Conservation (phyloP, 495 filamentous ascomycete species). For the Xylaria grammica region DNA sequence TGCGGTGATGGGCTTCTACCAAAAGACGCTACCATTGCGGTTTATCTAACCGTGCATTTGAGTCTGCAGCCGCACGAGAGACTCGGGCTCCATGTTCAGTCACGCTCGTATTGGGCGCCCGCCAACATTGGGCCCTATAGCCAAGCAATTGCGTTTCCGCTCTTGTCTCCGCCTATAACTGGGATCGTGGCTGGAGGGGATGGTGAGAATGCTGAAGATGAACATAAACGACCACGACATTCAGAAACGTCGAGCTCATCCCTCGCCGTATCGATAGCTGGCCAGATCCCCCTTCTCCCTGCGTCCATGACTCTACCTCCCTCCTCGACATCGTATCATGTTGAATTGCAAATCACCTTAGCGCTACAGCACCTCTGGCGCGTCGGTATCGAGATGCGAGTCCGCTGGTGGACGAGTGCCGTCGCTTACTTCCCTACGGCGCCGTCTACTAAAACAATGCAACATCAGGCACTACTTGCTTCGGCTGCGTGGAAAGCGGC, state of each 20-base stretch:
- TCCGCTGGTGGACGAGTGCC: slow-evolving; percentile 73
- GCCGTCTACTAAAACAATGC: slow-evolving; percentile 28
- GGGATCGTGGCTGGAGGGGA: slow-evolving; percentile 1
- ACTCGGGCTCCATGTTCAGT: slow-evolving; percentile 86
- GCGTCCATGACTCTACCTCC: slow-evolving; percentile 70
- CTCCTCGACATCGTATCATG: slow-evolving; percentile 24
- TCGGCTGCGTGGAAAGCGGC: slow-evolving; percentile 43
- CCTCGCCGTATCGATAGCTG: slow-evolving; percentile 63
- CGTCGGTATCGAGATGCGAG: slow-evolving; percentile 73
- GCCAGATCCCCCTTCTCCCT: slow-evolving; percentile 90
- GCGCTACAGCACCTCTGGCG: slow-evolving; percentile 90
- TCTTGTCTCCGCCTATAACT: slow-evolving; percentile 29
- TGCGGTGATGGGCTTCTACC: slow-evolving; percentile 65
- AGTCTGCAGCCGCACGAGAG: slow-evolving; percentile 35
- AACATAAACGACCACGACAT: background rate
- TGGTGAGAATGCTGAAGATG: background rate
- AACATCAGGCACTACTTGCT: slow-evolving; percentile 29
- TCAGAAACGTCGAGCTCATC: slow-evolving; percentile 19
- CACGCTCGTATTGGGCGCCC: slow-evolving; percentile 94
- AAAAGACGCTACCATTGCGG: slow-evolving; percentile 57
- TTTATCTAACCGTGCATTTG: slow-evolving; percentile 47
- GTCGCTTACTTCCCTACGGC: slow-evolving; percentile 69
- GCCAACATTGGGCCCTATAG: slow-evolving; percentile 98
- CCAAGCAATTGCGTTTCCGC: slow-evolving; percentile 74
- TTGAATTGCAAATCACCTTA: slow-evolving; percentile 49